phyloP scores from a whole-genome alignment of 345 rosid genomes.

The Geranium rotundifolium region DNA sequence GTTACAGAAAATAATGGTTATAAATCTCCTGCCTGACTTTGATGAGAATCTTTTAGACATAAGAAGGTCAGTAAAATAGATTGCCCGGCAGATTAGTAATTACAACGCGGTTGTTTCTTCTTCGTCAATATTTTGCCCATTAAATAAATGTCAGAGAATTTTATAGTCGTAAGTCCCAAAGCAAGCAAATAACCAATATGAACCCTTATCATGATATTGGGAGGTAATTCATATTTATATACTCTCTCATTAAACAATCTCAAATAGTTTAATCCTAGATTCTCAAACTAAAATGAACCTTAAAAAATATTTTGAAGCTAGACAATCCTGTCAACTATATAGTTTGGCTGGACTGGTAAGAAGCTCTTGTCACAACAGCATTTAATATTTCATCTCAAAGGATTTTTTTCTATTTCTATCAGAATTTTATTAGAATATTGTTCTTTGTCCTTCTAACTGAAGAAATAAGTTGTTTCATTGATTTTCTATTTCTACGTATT shows the following conservation, averaged over 20 bases:
- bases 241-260: background rate
- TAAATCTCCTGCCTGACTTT: background rate
- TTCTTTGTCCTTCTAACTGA: too few relatives aligned
- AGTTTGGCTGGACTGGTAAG: background rate
- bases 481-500: background rate
- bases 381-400: too few relatives aligned
- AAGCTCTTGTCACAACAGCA: background rate
- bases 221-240: too few relatives aligned
- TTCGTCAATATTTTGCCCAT: too few relatives aligned
- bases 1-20: background rate
- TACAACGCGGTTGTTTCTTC: too few relatives aligned
- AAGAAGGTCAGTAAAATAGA: background rate
- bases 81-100: too few relatives aligned
- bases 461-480: background rate
- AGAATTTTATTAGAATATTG: too few relatives aligned
- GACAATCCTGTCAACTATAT: background rate
- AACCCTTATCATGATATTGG: background rate
- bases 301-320: background rate
- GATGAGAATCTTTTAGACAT: background rate
- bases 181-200: background rate
- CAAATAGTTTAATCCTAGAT: background rate
- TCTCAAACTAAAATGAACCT: background rate
- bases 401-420: too few relatives aligned
- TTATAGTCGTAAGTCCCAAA: background rate
- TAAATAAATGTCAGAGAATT: too few relatives aligned